phyloP scores from a whole-genome alignment of 805 yeast species.

The Suhomyces vadensis region DNA sequence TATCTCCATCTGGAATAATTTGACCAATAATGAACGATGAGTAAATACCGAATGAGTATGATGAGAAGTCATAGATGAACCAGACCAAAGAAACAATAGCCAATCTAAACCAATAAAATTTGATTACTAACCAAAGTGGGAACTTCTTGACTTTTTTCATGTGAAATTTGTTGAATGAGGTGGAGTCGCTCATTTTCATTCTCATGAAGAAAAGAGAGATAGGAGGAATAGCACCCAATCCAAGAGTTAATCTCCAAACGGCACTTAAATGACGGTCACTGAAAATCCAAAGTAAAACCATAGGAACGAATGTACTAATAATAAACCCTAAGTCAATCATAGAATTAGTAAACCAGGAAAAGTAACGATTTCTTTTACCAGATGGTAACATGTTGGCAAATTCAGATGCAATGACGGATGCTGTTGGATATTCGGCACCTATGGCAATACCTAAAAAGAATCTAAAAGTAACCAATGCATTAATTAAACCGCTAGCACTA shows the following conservation, averaged over 20 bases:
- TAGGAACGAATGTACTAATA: constrained; percentile 77
- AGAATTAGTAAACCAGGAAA: constrained; percentile 82
- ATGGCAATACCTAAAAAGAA: constrained; percentile 88
- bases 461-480: constrained; percentile 81
- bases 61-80: constrained; percentile 89
- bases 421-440: constrained; percentile 94
- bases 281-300: constrained; percentile 84
- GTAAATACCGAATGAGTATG: constrained; percentile 85
- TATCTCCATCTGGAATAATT: constrained; percentile 58
- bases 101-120: constrained; percentile 84
- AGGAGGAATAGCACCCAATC: constrained; percentile 90
- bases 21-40: constrained; percentile 66
- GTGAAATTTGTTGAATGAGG: constrained; percentile 66
- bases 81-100: constrained; percentile 72
- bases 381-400: constrained; percentile 75
- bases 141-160: constrained; percentile 57
- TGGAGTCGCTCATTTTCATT: constrained; percentile 71
- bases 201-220: constrained; percentile 74
- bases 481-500: constrained; percentile 71
- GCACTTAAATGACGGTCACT: constrained; percentile 66
- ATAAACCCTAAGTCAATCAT: constrained; percentile 91
- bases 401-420: constrained; percentile 92
- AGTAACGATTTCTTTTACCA: constrained; percentile 88
- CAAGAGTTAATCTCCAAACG: constrained; percentile 91
- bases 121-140: constrained; percentile 70